These are phyloP conservation scores for Apiospora sp. DNA, from an alignment of 2,329 filamentous ascomycete genomes.

Conservation along the genomic window DNA sequence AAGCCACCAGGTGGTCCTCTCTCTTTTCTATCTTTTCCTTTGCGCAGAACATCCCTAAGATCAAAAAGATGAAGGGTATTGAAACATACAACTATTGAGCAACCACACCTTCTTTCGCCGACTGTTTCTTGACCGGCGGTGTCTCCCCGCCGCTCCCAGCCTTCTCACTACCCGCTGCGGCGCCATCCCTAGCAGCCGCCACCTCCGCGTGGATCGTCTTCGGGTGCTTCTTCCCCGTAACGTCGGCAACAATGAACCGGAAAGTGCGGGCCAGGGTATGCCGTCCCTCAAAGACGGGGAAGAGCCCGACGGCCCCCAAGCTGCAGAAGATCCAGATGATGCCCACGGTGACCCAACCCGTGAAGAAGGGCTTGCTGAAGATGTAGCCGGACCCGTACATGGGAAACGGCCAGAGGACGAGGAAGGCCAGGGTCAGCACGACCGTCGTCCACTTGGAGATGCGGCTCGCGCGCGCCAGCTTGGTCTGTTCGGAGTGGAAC, in stretches of 20 bases:
- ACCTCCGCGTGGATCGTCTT: constrained; percentile 40
- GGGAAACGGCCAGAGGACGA: constrained; percentile 91
- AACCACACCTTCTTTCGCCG: constrained; percentile 29
- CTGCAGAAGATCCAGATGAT: constrained; percentile 84
- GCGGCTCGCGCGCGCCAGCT: constrained; percentile 61
- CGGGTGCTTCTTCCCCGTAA: constrained; percentile 54
- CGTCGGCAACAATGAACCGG: constrained; percentile 63
- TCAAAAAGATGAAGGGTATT: too few relatives aligned
- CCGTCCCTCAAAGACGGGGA: constrained; percentile 82
- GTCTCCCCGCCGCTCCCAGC: constrained; percentile 34
- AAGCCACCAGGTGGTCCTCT: too few relatives aligned
- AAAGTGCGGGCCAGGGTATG: constrained; percentile 59
- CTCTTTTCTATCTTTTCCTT: neutral
- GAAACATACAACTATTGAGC: neutral
- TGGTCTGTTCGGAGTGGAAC: constrained; percentile 45
- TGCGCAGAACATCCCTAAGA: neutral
- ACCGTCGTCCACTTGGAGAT: constrained; percentile 61
- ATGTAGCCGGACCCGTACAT: constrained; percentile 86
- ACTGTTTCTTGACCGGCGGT: constrained; percentile 35
- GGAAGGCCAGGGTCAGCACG: constrained; percentile 71
- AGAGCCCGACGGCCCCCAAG: constrained; percentile 77
- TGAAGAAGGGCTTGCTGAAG: constrained; percentile 84
- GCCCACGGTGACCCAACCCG: constrained; percentile 78
- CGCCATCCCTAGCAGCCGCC: constrained; percentile 24
- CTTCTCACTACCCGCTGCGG: constrained; percentile 27